Evolutionary conservation across 495 filamentous ascomycete species (phyloP).

Genomic region (Aspergillus sparsus): DNA sequence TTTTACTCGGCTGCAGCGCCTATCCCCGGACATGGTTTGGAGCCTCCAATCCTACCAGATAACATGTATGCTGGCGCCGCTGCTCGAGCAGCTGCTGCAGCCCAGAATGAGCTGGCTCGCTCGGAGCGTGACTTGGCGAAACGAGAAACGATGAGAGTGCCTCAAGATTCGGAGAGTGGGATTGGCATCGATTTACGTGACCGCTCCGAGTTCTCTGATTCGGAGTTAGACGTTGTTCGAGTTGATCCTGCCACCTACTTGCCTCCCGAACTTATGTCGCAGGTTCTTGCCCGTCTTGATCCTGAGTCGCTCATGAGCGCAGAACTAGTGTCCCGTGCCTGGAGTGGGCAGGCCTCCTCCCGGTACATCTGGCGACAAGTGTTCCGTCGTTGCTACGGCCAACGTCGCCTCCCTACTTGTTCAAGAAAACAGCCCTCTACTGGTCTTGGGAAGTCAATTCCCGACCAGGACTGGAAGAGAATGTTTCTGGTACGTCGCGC

Average conservation of each 20-base stretch:
- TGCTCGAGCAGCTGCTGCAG: constrained; percentile 67
- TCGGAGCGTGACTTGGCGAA: constrained; percentile 39
- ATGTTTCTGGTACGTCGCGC: constrained; percentile 75
- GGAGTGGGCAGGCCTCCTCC: constrained; percentile 62
- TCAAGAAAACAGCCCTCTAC: constrained; percentile 44
- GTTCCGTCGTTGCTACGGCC: constrained; percentile 67
- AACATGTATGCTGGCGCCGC: constrained; percentile 63
- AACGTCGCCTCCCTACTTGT: constrained; percentile 39
- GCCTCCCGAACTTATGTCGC: constrained; percentile 70
- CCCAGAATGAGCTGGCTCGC: constrained; percentile 62
- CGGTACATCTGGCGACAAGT: constrained; percentile 76
- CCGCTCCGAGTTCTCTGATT: constrained; percentile 45
- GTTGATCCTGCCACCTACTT: constrained; percentile 67
- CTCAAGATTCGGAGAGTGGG: constrained; percentile 71
- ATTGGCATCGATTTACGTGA: constrained; percentile 72
- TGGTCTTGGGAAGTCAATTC: constrained; percentile 52
- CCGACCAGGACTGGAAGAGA: constrained; percentile 77
- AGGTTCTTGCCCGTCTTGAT: constrained; percentile 72
- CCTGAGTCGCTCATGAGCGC: constrained; percentile 61
- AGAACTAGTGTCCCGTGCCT: constrained; percentile 62
- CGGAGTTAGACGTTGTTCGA: constrained; percentile 42
- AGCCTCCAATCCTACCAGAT: constrained; percentile 43
- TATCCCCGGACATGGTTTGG: constrained; percentile 43
- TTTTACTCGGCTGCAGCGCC: constrained; percentile 39
- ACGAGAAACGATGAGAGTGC: constrained; percentile 36